Evolutionary conservation across 441 rosid species (phyloP), one percentile per base, ranked within the genome.

Genomic region (Brassica hybrid): DNA sequence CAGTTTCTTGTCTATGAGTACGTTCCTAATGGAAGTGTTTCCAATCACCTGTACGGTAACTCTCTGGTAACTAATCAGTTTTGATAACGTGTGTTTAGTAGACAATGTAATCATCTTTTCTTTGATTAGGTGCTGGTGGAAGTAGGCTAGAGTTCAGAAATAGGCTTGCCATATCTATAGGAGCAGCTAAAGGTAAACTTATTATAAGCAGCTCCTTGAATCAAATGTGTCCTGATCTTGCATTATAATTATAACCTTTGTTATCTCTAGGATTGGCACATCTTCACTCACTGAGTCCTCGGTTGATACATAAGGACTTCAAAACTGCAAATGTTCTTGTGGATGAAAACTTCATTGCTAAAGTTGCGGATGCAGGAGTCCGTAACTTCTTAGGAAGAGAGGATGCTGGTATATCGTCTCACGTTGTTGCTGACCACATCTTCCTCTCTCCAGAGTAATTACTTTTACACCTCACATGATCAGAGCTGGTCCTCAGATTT

Each of bases 361-460:
- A n/a, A n/a, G n/a, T n/a, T n/a, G n/a, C n/a, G n/a, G 94, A 88
- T 81, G 92, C 92, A 5, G 94, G 94, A 71, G 77, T 90, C 0
- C 84, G 85, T 52, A 87, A 87, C 81, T 90, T 95, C 80, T 83
- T 93, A 75, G 98, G 91, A 77, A 82, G 93, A 82, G 83, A 75
- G 1, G 94, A 90, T 72, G 94, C 91, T 38, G 99, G 94, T 48
- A 85, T 96, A 71, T 95, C 97, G 57, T 86, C 96, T 52, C 94
- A 86, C 81, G 79, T 78, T 74, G 69, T 84, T 25, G 86, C 88
- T 30, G 96, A 95, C 76, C 96, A 91, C 83, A 88, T 91, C 74
- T 95, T 90, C 80, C 94, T 88, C 67, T 90, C 99, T 8, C 93
- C 96, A 11, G 99, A 91, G 99, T 95, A 86, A 34, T 60, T 50